A percentile compares a stretch with the other conserved stretches of the same genome.
Evolutionary conservation across 805 yeast species (phyloP).

Genomic region (Candida railenensis): DNA sequence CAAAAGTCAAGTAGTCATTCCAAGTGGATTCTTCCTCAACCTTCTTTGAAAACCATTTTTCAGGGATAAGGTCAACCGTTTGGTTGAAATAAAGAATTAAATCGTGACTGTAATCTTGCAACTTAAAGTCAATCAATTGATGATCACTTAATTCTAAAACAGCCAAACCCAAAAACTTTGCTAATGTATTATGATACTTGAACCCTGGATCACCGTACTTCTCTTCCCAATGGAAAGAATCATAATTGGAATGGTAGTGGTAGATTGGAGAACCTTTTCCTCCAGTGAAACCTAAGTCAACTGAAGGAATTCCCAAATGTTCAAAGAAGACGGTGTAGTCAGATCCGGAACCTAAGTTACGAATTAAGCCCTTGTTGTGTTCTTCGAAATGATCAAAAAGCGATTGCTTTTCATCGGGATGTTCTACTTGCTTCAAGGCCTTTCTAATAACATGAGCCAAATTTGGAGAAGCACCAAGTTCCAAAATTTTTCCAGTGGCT

Average conservation of each 20-base stretch:
- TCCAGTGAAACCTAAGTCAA: conserved; percentile 42
- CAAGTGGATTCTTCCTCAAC: conserved; percentile 15
- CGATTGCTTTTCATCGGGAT: conserved; percentile 35
- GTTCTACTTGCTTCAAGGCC: conserved; percentile 48
- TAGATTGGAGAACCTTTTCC: conserved; percentile 48
- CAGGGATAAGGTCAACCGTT: conserved; percentile 28
- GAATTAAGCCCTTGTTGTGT: conserved; percentile 28
- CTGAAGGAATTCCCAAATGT: conserved; percentile 66
- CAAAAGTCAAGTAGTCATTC: conserved; percentile 13
- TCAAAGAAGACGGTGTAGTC: conserved; percentile 63
- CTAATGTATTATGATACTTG: conserved; percentile 52
- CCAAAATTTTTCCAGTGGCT: conserved; percentile 50
- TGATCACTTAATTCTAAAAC: conserved; percentile 54
- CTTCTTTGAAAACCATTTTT: conserved; percentile 26
- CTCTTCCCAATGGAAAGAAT: conserved; percentile 56
- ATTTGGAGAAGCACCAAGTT: conserved; percentile 55
- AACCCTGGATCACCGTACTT: conserved; percentile 52
- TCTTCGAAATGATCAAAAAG: conserved; percentile 50
- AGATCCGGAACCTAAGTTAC: conserved; percentile 48
- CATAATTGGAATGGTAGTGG: conserved; percentile 59
- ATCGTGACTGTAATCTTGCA: conserved; percentile 46
- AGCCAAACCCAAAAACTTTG: conserved; percentile 59
- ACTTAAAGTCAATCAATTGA: conserved; percentile 52
- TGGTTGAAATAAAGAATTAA: conserved; percentile 37
- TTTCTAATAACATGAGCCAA: conserved; percentile 43